Evolutionary conservation across 495 filamentous ascomycete species (phyloP), one percentile per base, ranked within the genome.

Genomic region (Aspergillus diversus): DNA sequence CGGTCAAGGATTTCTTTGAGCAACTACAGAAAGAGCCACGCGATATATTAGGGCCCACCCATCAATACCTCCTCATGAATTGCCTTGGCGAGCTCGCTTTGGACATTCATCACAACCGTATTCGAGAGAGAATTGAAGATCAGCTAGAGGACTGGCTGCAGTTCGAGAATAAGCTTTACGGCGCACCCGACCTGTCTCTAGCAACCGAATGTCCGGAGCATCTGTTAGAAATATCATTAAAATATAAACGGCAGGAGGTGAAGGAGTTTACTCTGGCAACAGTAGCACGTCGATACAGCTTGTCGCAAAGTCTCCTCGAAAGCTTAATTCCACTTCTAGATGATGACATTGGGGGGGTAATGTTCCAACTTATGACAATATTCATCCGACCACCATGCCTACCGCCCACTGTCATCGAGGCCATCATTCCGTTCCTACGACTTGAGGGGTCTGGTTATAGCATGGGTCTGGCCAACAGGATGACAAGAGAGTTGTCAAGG

Each of bases 31-130:
- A 65, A 1, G 65, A 77, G 53, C 78, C 75, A 59, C 68, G 69
- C 34, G 77, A 79, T 60, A 61, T 79, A 6, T 49, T 81, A 9
- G 74, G 78, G 39, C 65, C 70, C 37, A 54, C 60, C 27, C 76
- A 80, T 67, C 74, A 73, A 54, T 73, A 72, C 5, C 69, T 79
- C n/a, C 47, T 79, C 47, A 76, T 77, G 65, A 70, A 75, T 70
- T 78, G 75, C 65, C 64, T 79, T 42, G 74, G 68, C 60, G 75
- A 79, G 61, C 11, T 43, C n/a, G 12, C n/a, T n/a, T n/a, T n/a
- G 9, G 12, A 43, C n/a, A 7, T 8, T 11, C 39, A 43, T 4
- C 11, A n/a, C 6, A 8, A 8, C 12, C 11, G 4, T 12, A n/a
- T 12, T 9, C 39, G n/a, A 43, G 12, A 43, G 11, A 43, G 39